Evolutionary conservation across 2,329 filamentous ascomycete genomes (phyloP).

Genomic region (Pseudophaeomoniella oleicola): DNA sequence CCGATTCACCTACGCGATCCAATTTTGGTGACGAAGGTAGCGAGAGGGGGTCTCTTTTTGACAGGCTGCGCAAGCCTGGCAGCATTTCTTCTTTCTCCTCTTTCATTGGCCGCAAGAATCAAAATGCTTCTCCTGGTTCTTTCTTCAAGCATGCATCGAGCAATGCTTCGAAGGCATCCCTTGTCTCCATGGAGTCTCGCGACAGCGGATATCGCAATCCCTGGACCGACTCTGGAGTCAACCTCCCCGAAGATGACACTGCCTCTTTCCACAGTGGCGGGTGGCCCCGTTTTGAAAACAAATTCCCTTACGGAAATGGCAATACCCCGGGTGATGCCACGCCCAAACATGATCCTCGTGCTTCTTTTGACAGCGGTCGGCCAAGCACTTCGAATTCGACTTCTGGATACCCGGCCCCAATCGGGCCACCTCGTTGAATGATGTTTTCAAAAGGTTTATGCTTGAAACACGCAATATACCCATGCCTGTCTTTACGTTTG

Average conservation of each 20-base stretch:
- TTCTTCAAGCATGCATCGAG: conserved; percentile 85
- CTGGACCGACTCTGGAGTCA: conserved; percentile 96
- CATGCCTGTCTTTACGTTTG: conserved; percentile 1
- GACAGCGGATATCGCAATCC: conserved; percentile 92
- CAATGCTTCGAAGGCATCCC: conserved; percentile 85
- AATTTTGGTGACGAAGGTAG: conserved; percentile 57
- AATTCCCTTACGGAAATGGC: conserved; percentile 43
- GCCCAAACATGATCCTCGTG: conserved; percentile 67
- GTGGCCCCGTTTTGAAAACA: conserved; percentile 42
- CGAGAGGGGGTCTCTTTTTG: conserved; percentile 72
- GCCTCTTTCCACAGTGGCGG: conserved; percentile 41
- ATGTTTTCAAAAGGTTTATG: background rate
- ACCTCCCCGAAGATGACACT: conserved; percentile 72
- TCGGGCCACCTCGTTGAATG: conserved; percentile 72
- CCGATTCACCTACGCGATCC: conserved; percentile 77
- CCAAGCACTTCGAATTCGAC: conserved; percentile 91
- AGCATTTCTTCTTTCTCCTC: conserved; percentile 90
- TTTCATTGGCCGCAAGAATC: conserved; percentile 95
- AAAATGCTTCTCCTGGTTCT: conserved; percentile 67
- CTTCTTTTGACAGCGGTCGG: conserved; percentile 80
- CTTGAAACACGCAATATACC: conserved; percentile 1
- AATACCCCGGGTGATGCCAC: conserved; percentile 59
- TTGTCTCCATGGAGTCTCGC: conserved; percentile 90
- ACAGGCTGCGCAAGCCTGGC: conserved; percentile 84
- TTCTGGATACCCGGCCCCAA: conserved; percentile 86